phyloP scores from a whole-genome alignment of 768 basidiomycete species.

The Kwoniella newhampshirensis region DNA sequence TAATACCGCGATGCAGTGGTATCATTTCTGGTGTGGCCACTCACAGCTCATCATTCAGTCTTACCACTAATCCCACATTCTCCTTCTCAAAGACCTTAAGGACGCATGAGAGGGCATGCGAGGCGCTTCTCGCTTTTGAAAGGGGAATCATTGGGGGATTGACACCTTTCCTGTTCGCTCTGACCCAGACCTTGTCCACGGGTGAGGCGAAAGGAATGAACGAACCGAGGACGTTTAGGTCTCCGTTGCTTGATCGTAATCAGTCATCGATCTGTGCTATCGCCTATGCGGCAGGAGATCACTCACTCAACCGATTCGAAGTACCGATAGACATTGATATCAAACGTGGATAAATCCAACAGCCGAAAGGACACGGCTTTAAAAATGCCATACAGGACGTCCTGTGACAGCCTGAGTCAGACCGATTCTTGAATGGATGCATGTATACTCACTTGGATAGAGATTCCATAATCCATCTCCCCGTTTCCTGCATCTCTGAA shows the following conservation, averaged over 20 bases:
- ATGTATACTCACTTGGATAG: constrained; percentile 87
- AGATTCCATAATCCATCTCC: constrained; percentile 86
- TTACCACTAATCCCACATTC: constrained; percentile 84
- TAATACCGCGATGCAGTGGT: not conserved
- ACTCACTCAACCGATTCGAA: constrained; percentile 67
- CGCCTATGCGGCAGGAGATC: constrained; percentile 50
- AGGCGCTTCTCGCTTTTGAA: constrained; percentile 67
- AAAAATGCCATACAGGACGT: constrained; percentile 88
- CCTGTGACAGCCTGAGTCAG: constrained; percentile 57
- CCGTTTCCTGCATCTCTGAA: constrained; percentile 95
- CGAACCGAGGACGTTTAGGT: constrained; percentile 44
- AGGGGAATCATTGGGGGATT: constrained; percentile 5
- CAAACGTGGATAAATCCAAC: constrained; percentile 62
- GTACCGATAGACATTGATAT: constrained; percentile 65
- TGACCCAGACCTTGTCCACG: constrained; percentile 64
- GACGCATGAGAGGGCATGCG: constrained; percentile 70
- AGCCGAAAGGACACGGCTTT: constrained; percentile 55
- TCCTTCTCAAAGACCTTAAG: constrained; percentile 87
- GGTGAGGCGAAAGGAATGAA: constrained; percentile 87
- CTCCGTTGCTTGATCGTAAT: constrained; percentile 40
- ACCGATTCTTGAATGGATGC: no score
- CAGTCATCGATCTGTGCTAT: no score
- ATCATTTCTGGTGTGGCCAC: no score
- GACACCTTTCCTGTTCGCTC: constrained; percentile 13
- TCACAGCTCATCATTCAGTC: constrained; percentile 89